Percentiles rank a stretch among this genome's conserved stretches.
Conservation (phyloP, 306 rosid species). For the Lathyrus tuberosus region DNA sequence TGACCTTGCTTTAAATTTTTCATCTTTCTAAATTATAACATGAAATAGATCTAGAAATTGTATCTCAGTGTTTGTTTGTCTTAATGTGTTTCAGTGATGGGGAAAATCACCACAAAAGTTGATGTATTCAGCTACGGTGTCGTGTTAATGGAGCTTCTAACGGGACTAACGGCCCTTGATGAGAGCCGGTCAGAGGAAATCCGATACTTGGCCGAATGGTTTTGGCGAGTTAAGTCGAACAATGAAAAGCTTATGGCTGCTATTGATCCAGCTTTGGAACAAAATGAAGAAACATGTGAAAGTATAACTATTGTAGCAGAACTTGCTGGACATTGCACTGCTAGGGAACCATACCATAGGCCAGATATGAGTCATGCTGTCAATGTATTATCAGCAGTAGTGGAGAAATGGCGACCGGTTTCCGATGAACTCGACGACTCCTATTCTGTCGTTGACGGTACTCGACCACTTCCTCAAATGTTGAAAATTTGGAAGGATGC, state of each 20-base stretch:
- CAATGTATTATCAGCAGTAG: conserved; percentile 56
- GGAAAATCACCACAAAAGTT: conserved; percentile 82
- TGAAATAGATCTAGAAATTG: conserved; percentile 19
- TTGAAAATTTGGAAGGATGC: conserved; percentile 72
- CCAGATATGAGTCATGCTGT: conserved; percentile 90
- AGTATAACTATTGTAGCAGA: conserved; percentile 59
- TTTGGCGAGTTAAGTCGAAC: conserved; percentile 67
- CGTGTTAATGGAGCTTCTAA: conserved; percentile 76
- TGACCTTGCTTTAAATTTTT: conserved; percentile 13
- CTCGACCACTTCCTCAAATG: conserved; percentile 70
- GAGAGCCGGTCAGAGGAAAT: conserved; percentile 82
- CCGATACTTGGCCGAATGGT: conserved; percentile 78
- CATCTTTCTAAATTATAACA: conserved; percentile 32
- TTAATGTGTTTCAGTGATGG: conserved; percentile 68
- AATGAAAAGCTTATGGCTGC: conserved; percentile 66
- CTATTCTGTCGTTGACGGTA: conserved; percentile 55
- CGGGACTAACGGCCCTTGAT: conserved; percentile 76
- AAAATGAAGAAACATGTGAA: conserved; percentile 52
- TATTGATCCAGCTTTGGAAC: conserved; percentile 61
- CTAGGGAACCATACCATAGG: conserved; percentile 72
- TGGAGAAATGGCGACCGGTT: conserved; percentile 76
- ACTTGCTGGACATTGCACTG: conserved; percentile 87
- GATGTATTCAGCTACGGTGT: conserved; percentile 88
- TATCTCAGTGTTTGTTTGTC: background rate
- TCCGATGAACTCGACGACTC: conserved; percentile 49